Conservation (phyloP, 208 protist genomes). For the Jaenimonas drosophilae region DNA sequence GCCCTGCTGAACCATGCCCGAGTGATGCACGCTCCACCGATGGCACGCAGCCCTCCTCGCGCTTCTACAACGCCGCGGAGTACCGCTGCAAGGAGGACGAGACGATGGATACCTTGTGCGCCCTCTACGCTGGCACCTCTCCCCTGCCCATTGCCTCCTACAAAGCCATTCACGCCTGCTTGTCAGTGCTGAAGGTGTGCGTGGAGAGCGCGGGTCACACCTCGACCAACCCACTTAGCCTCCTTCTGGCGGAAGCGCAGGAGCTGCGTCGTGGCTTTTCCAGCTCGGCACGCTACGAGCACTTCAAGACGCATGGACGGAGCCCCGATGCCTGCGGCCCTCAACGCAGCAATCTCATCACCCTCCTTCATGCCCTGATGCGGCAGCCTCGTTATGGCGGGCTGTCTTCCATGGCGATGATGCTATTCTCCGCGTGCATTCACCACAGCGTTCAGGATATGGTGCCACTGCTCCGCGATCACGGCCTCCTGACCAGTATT, state of each 20-base stretch:
- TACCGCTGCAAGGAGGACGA: constrained; percentile 1
- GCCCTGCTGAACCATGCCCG: too few relatives aligned
- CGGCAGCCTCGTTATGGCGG: constrained; percentile 43
- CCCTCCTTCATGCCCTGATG: constrained; percentile 41
- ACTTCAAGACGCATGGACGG: too few relatives aligned
- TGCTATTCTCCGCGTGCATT: constrained; percentile 53
- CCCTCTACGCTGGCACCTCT: constrained; percentile 6
- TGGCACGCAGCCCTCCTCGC: too few relatives aligned
- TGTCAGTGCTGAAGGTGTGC: constrained; percentile 35
- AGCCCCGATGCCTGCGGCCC: too few relatives aligned
- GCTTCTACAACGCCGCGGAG: too few relatives aligned
- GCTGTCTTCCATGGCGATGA: constrained; percentile 30
- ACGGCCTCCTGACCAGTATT: constrained; percentile 57
- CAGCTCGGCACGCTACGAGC: too few relatives aligned
- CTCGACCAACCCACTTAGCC: constrained; percentile 42
- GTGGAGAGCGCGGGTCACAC: constrained; percentile 23
- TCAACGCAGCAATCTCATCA: constrained; percentile 33
- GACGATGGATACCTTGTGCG: constrained; percentile 1
- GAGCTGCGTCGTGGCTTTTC: too few relatives aligned
- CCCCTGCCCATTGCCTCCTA: constrained; percentile 33
- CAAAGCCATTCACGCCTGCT: constrained; percentile 29
- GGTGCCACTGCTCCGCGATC: constrained; percentile 65
- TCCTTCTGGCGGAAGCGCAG: constrained; percentile 26
- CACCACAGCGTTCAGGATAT: constrained; percentile 83
- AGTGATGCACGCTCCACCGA: too few relatives aligned